Base-by-base conservation (phyloP, 768 basidiomycete genomes). In the Thelephora aurantiotincta region DNA sequence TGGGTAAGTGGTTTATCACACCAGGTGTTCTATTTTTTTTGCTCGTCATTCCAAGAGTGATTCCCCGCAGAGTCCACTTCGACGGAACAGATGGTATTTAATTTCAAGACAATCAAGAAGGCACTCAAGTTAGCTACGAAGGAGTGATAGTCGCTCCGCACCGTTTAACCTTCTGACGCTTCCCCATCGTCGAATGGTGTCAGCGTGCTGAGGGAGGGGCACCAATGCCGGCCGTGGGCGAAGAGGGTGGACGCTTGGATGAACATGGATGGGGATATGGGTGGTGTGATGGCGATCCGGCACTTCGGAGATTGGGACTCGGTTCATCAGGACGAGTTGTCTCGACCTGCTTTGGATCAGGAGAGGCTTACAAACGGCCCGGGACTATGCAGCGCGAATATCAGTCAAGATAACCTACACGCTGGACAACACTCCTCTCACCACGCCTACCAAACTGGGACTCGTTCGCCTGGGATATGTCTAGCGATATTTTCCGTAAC, bases 141-240 rank as follows among this genome's bases (percentile, higher is more conserved):
- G 62, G 92, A 94, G 55, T 82, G 92, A 47, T 89, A 91, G 6
- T 80, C 94, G 56, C 74, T 96, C 20, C 87, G 91, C 58, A 92
- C 91, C 78, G 92, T 37, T 94, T 91, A 13, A 91, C 91, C 14
- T 75, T 96, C 3, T 91, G 94, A 58, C 87, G 92, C 57, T 96
- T 96, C 84, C 92, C 92, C 4, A 91, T 96, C 48, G 86, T 96
- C 26, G 91, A 96, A 67, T 96, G 92, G 92, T 84, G 92, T 58
- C 91, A 94, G 61, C 78, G 87, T 44, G 85, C 81, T 71, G 92
- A 96, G 65, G 92, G 77, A 74, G 92, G 51, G 85, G 82, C 57
- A 91, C 94, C 60, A 63, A 61, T 19, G 66, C 68, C 3, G 90
- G 84, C 58, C 81, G 92, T 46, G 62, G 65, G 26, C 16, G 76